These are phyloP conservation scores for Podospora anserina DNA, from an alignment of 495 filamentous ascomycete genomes.

Conservation along the genomic window DNA sequence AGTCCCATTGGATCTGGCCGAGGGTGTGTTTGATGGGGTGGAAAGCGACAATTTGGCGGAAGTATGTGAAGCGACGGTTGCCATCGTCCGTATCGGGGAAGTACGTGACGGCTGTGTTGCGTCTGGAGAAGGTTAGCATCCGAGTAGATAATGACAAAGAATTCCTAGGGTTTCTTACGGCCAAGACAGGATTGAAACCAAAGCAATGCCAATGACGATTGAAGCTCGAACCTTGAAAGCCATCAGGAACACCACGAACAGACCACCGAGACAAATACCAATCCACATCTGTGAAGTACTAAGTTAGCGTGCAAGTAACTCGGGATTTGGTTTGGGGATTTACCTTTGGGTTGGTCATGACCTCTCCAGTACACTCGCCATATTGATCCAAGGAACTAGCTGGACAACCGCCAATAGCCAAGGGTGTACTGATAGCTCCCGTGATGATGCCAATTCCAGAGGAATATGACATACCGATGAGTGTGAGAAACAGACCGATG, in stretches of 20 bases:
- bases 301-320: constrained; percentile 16
- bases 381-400: constrained; percentile 36
- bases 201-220: constrained; percentile 74
- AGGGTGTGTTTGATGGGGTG: constrained; percentile 69
- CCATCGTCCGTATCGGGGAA: constrained; percentile 69
- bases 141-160: neutral
- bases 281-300: constrained; percentile 59
- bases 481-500: constrained; percentile 73
- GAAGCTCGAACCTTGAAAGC: constrained; percentile 76
- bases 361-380: constrained; percentile 43
- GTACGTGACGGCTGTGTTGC: constrained; percentile 69
- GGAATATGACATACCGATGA: constrained; percentile 72
- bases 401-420: constrained; percentile 66
- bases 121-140: constrained; percentile 34
- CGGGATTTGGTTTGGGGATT: neutral
- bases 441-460: constrained; percentile 75
- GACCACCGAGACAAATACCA: constrained; percentile 72
- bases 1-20: constrained; percentile 63
- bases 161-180: constrained; percentile 43
- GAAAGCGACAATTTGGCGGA: constrained; percentile 73
- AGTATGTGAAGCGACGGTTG: constrained; percentile 66
- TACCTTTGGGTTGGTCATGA: constrained; percentile 67
- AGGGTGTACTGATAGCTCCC: constrained; percentile 55
- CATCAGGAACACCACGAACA: constrained; percentile 74
- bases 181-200: constrained; percentile 82